Base-by-base conservation (phyloP, 2,329 filamentous ascomycete genomes). In the Talaromyces amestolkiae region DNA sequence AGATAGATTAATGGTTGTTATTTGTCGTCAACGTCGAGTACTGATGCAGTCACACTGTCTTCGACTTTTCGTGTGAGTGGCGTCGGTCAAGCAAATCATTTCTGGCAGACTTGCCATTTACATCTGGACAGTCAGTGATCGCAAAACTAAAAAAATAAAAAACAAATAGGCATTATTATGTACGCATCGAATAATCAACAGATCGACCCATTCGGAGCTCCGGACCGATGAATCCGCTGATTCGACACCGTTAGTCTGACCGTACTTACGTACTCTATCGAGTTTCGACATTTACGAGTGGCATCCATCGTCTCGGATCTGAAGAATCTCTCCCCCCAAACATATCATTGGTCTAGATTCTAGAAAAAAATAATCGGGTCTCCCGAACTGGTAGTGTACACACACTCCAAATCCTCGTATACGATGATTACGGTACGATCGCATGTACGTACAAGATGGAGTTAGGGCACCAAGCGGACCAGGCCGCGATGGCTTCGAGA, bases 401-500 rank as follows among this genome's bases (percentile, higher is more conserved):
- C 17, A 53, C 49, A 33, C 35, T 11, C 53, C 11, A 37, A 13
- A 24, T 56, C 53, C 24, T 17, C 22, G 15, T 31, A 31, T 31
- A 27, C 47, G 35, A 37, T 13, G 35, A 11, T 11, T 37, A 37
- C 35, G 35, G 6, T 31, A 31, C 35, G 13, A 37, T 1, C 3
- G 35, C 10, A 35, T 22, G 33, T 54, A 35, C 51, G 27, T 31
- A 31, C 27, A 35, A 11, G 8, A 54, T 22, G 33, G 33, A 39
- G 11, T 33, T 53, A 53, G 49, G 49, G 49, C 49, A 33, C 17
- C 15, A 53, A 56, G 53, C 53, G 53, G 53, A 56, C 53, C 53
- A 56, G 53, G 33, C 53, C 53, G 53, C 53, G 33, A 22, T 39
- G 53, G 53, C 53, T 56, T 56, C 53, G n/a, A 39, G 33, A 56